Evolutionary conservation across 2,329 filamentous ascomycete genomes (phyloP).

Genomic region (Westerdykella aurantiaca): DNA sequence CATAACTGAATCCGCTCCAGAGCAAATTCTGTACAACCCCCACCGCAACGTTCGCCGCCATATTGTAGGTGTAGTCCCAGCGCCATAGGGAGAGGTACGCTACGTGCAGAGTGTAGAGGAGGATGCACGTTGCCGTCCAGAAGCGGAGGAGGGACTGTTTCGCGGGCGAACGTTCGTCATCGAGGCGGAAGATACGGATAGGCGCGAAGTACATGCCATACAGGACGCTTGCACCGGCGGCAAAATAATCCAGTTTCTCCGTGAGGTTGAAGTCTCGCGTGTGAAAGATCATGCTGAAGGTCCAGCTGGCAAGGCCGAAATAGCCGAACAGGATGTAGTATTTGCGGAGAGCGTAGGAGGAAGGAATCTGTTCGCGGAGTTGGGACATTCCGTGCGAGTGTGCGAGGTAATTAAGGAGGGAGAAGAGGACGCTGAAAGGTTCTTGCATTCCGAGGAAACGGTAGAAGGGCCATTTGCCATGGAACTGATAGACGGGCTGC

Average conservation of each 20-base stretch:
- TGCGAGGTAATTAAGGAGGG: slow-evolving; percentile 80
- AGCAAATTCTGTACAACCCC: slow-evolving; percentile 75
- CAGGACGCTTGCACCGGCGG: slow-evolving; percentile 79
- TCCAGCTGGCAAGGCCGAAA: slow-evolving; percentile 77
- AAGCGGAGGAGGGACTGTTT: slow-evolving; percentile 55
- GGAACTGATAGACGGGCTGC: slow-evolving; percentile 76
- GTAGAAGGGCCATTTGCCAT: slow-evolving; percentile 97
- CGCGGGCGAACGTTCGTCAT: slow-evolving; percentile 49
- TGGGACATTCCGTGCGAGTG: slow-evolving; percentile 72
- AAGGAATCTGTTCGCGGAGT: slow-evolving; percentile 64
- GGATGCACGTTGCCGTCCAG: slow-evolving; percentile 70
- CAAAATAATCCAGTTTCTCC: slow-evolving; percentile 96
- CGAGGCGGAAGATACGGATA: slow-evolving; percentile 77
- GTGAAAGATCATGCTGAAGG: slow-evolving; percentile 87
- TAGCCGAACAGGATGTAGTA: slow-evolving; percentile 79
- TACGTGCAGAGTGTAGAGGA: slow-evolving; percentile 70
- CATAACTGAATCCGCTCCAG: slow-evolving; percentile 80
- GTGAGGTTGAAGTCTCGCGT: slow-evolving; percentile 78
- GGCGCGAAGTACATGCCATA: slow-evolving; percentile 86
- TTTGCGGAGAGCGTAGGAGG: slow-evolving; percentile 65
- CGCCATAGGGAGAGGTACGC: slow-evolving; percentile 75
- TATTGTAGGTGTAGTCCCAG: slow-evolving; percentile 98
- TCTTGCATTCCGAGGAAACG: slow-evolving; percentile 91
- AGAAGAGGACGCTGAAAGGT: slow-evolving; percentile 89
- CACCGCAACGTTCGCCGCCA: slow-evolving; percentile 83